A percentile compares a stretch with the other conserved stretches of the same genome.
phyloP scores from a whole-genome alignment of 1,139 yeast species.

The Yamadazyma taylorii region DNA sequence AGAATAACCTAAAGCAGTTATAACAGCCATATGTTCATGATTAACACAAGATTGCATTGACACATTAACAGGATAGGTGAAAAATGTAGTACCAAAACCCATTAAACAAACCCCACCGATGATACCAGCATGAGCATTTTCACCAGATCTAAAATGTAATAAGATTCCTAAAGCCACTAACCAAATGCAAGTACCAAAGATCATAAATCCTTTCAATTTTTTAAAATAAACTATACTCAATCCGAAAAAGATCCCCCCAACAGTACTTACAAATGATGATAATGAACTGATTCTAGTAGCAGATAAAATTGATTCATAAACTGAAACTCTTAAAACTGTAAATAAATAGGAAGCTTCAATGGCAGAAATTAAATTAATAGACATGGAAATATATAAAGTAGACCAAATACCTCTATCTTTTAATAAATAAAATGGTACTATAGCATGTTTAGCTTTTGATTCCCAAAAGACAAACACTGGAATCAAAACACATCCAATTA shows the following conservation, averaged over 20 bases:
- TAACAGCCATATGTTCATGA: conserved; percentile 41
- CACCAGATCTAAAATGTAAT: conserved; percentile 33
- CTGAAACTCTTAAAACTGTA: conserved; percentile 36
- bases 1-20: conserved; percentile 33
- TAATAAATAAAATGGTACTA: conserved; percentile 32
- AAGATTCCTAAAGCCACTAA: conserved; percentile 36
- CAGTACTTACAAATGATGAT: conserved; percentile 33
- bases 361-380: conserved; percentile 31
- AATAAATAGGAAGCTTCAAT: conserved; percentile 35
- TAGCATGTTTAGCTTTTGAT: conserved; percentile 29
- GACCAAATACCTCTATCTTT: conserved; percentile 41
- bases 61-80: conserved; percentile 35
- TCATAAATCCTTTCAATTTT: conserved; percentile 32
- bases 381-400: conserved; percentile 27
- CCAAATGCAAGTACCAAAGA: conserved; percentile 37
- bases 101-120: conserved; percentile 33
- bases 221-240: conserved; percentile 29
- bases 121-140: conserved; percentile 30
- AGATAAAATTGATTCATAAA: conserved; percentile 30
- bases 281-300: conserved; percentile 37
- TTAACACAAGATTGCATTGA: conserved; percentile 33
- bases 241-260: conserved; percentile 35
- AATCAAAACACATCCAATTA: conserved; percentile 35
- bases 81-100: conserved; percentile 41
- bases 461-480: conserved; percentile 38